These are phyloP conservation scores for Paracorniculantispora psalliotae DNA, from an alignment of 2,329 filamentous ascomycete species.

Conservation along the genomic window DNA sequence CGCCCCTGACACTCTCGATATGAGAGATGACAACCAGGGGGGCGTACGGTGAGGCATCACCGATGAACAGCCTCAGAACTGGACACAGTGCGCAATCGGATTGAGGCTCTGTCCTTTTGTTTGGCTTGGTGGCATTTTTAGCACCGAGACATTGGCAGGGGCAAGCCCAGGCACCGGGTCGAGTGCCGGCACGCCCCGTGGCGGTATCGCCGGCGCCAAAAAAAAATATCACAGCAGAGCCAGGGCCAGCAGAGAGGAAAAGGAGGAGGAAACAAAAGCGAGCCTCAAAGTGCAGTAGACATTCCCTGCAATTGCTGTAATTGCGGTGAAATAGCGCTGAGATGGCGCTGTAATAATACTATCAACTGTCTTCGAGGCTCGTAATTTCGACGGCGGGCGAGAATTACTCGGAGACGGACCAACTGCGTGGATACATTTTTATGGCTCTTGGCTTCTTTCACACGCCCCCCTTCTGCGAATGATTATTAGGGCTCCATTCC, in stretches of 20 bases:
- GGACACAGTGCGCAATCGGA: no score
- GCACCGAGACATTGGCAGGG: neutral
- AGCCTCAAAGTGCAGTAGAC: neutral
- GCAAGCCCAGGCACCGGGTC: neutral
- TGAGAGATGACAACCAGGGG: neutral
- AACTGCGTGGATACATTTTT: neutral
- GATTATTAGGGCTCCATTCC: neutral
- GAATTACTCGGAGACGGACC: neutral
- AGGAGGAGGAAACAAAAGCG: neutral
- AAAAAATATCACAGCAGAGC: neutral
- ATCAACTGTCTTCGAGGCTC: neutral
- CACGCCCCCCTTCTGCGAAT: neutral
- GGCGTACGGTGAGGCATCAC: neutral
- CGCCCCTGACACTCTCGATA: neutral
- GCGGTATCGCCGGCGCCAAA: neutral
- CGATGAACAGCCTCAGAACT: no score
- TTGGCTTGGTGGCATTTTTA: neutral
- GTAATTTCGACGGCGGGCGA: constrained; percentile 3
- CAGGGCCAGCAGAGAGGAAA: neutral
- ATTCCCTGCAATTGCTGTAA: neutral
- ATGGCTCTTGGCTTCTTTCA: neutral
- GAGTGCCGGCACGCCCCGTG: constrained; percentile 2
- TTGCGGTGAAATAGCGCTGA: neutral
- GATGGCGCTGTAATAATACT: neutral
- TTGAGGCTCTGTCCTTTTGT: no score